phyloP scores from a whole-genome alignment of 164 flowering plant genomes.

The Dillenia suffruticosa region DNA sequence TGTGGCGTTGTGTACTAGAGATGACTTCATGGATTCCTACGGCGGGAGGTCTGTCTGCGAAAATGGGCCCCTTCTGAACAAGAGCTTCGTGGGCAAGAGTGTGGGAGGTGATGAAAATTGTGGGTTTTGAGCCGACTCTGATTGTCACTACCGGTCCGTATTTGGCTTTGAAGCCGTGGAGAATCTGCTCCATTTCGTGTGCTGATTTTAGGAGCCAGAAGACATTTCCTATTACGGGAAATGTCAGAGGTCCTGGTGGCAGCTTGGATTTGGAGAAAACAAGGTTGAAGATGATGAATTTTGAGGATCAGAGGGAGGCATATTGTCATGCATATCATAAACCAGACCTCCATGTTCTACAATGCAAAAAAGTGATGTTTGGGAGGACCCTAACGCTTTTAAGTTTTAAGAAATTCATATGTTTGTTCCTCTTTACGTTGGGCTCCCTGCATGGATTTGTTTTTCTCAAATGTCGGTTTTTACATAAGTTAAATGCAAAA shows the following conservation, averaged over 20 bases:
- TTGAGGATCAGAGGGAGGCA: too few relatives aligned
- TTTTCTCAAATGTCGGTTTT: too few relatives aligned
- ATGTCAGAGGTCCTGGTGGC: neutral
- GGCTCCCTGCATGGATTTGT: too few relatives aligned
- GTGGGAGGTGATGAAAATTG: conserved; percentile 1
- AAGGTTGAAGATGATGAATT: too few relatives aligned
- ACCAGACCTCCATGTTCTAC: too few relatives aligned
- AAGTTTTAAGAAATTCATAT: too few relatives aligned
- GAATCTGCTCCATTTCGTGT: neutral
- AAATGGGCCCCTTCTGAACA: neutral
- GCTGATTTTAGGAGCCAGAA: neutral
- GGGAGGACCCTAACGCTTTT: too few relatives aligned
- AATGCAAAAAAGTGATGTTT: too few relatives aligned
- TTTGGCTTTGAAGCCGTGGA: neutral
- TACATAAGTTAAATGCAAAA: too few relatives aligned
- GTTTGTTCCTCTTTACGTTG: too few relatives aligned
- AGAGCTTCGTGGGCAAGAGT: neutral
- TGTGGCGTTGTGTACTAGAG: neutral
- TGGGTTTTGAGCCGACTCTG: neutral
- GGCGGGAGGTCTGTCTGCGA: neutral
- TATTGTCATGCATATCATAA: too few relatives aligned
- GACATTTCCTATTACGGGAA: neutral
- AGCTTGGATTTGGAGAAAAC: neutral
- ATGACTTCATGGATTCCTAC: neutral
- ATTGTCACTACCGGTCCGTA: neutral